phyloP scores from a whole-genome alignment of 352 stramenopile species.

The Phytophthora cryptogea region DNA sequence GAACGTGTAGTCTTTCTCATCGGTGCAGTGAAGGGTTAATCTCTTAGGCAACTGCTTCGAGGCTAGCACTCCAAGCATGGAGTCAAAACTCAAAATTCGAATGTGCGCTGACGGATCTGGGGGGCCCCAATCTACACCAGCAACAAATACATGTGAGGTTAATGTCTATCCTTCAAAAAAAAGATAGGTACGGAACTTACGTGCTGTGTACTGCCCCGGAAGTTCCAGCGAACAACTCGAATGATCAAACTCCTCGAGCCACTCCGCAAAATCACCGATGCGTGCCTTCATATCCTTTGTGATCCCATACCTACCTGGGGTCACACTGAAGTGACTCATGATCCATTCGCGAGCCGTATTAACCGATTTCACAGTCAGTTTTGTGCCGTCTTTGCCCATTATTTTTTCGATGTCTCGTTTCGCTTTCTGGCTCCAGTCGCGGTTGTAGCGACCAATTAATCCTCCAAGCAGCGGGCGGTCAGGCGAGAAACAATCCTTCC shows the following conservation, averaged over 20 bases:
- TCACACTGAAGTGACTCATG: slow-evolving; percentile 69
- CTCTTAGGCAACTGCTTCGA: slow-evolving; percentile 89
- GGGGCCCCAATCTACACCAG: slow-evolving; percentile 66
- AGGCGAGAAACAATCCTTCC: slow-evolving; percentile 66
- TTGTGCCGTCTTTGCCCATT: slow-evolving; percentile 64
- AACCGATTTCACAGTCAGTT: slow-evolving; percentile 60
- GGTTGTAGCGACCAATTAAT: slow-evolving; percentile 80
- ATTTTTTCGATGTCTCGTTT: slow-evolving; percentile 74
- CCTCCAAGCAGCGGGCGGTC: slow-evolving; percentile 54
- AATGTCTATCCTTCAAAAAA: background rate
- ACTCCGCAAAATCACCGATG: slow-evolving; percentile 85
- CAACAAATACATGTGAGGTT: slow-evolving; percentile 10
- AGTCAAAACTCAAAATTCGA: slow-evolving; percentile 75
- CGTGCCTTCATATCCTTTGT: slow-evolving; percentile 82
- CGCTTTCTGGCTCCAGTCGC: slow-evolving; percentile 61
- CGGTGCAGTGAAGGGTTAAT: slow-evolving; percentile 78
- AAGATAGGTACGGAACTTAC: slow-evolving; percentile 38
- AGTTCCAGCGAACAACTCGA: slow-evolving; percentile 69
- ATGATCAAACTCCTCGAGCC: slow-evolving; percentile 86
- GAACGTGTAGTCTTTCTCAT: slow-evolving; percentile 85
- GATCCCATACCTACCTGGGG: slow-evolving; percentile 70
- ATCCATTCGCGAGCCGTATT: slow-evolving; percentile 70
- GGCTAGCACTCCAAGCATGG: slow-evolving; percentile 73
- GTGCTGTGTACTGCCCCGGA: slow-evolving; percentile 75
- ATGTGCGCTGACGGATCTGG: slow-evolving; percentile 67